phyloP scores from a whole-genome alignment of 2,329 filamentous ascomycete species.

The Paecilomyces fulvus region DNA sequence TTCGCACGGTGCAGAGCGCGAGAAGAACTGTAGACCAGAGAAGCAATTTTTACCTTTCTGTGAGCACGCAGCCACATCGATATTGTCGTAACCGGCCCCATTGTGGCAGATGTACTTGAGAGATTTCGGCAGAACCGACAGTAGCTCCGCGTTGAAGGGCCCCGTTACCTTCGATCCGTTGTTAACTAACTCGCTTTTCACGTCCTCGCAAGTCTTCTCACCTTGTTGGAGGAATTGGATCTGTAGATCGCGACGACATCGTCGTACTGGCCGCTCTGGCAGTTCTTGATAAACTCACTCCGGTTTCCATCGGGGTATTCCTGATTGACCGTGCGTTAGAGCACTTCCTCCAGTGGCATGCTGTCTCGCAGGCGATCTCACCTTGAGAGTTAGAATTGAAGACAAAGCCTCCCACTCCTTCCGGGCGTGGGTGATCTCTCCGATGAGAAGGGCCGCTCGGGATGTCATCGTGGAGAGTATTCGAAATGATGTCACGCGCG shows the following conservation, averaged over 20 bases:
- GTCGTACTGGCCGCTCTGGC: slow-evolving; percentile 47
- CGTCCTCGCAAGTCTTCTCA: slow-evolving; percentile 6
- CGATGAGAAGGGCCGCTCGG: slow-evolving; percentile 37
- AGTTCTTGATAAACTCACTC: slow-evolving; percentile 48
- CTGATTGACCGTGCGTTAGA: slow-evolving; percentile 16
- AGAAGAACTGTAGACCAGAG: background rate
- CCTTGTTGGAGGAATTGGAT: slow-evolving; percentile 48
- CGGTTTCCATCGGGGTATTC: slow-evolving; percentile 48
- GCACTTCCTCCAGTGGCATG: background rate
- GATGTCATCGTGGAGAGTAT: slow-evolving; percentile 20
- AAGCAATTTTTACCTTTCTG: slow-evolving; percentile 22
- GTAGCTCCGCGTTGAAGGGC: slow-evolving; percentile 41
- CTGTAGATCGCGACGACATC: slow-evolving; percentile 50
- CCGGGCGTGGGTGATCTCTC: slow-evolving; percentile 33
- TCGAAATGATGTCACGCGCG: slow-evolving; percentile 2
- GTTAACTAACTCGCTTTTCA: background rate
- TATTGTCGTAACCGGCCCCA: slow-evolving; percentile 54
- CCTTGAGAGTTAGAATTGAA: slow-evolving; percentile 34
- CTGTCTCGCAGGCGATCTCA: slow-evolving; percentile 7
- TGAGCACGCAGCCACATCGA: slow-evolving; percentile 48
- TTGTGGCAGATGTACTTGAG: slow-evolving; percentile 46
- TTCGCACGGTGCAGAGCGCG: background rate
- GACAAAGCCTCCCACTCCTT: slow-evolving; percentile 37
- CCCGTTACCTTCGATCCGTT: slow-evolving; percentile 29
- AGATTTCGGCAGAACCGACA: slow-evolving; percentile 36